These are phyloP conservation scores for Rhynchosporium agropyri DNA, from an alignment of 2,329 filamentous ascomycete species.

Conservation along the genomic window DNA sequence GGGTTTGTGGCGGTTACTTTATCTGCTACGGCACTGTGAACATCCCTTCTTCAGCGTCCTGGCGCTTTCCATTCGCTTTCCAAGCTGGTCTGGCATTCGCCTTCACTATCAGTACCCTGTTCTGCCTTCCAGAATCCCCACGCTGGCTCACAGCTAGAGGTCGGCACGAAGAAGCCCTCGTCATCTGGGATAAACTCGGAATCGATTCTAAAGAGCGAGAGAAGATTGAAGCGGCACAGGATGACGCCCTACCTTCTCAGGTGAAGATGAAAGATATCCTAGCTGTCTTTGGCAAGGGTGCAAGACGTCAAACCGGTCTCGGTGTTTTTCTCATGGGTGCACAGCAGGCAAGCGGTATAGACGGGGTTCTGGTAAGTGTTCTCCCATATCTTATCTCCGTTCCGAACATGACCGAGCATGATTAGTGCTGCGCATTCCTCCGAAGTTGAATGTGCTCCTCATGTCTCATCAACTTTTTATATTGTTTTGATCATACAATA, in stretches of 20 bases:
- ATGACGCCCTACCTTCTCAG: constrained; percentile 16
- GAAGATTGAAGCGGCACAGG: constrained; percentile 30
- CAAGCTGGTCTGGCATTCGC: constrained; percentile 47
- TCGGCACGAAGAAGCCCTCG: constrained; percentile 49
- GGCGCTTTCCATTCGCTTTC: constrained; percentile 59
- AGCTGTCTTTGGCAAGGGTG: constrained; percentile 45
- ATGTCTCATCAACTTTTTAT: too few relatives aligned
- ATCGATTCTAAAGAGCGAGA: constrained; percentile 36
- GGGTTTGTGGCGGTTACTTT: constrained; percentile 60
- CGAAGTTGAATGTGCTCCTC: too few relatives aligned
- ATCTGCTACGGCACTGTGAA: constrained; percentile 58
- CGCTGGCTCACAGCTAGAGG: constrained; percentile 58
- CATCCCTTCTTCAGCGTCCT: constrained; percentile 53
- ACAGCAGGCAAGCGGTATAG: constrained; percentile 63
- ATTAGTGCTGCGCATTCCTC: too few relatives aligned
- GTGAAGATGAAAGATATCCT: constrained; percentile 33
- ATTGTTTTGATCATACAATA: too few relatives aligned
- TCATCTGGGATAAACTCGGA: constrained; percentile 42
- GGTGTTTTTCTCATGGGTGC: constrained; percentile 61
- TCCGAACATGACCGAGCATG: too few relatives aligned
- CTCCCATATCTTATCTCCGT: too few relatives aligned
- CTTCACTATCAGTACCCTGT: constrained; percentile 45
- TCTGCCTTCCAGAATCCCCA: constrained; percentile 56
- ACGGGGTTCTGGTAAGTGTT: constrained; percentile 52
- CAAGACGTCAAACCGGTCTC: constrained; percentile 52